phyloP scores from a whole-genome alignment of 352 stramenopile genomes.

The Pythium inflatum region DNA sequence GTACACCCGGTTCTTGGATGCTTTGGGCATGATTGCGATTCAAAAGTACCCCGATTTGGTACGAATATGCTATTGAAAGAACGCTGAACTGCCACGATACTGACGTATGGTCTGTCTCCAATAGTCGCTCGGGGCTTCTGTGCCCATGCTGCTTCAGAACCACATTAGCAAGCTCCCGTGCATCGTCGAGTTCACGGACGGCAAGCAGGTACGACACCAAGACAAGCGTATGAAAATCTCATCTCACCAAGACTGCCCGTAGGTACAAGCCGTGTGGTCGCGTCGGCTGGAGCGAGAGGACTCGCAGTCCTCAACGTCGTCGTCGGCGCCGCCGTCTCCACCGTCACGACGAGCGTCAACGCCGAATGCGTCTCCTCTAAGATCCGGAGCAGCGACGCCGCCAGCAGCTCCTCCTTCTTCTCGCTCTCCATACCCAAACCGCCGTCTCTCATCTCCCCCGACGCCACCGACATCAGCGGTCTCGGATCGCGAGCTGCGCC shows the following conservation, averaged over 20 bases:
- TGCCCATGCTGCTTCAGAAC: conserved; percentile 66
- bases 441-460: conserved; percentile 10
- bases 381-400: neutral
- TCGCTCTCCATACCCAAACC: neutral
- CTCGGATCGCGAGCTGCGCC: neutral
- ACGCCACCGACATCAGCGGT: neutral
- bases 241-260: no score
- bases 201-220: conserved; percentile 41
- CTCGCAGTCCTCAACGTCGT: conserved; percentile 1
- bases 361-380: conserved; percentile 5
- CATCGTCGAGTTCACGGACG: conserved; percentile 66
- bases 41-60: conserved; percentile 84
- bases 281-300: conserved; percentile 57
- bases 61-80: neutral
- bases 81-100: no score
- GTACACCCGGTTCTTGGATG: conserved; percentile 84
- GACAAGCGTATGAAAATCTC: neutral
- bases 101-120: no score
- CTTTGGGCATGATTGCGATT: conserved; percentile 81
- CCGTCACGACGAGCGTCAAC: conserved; percentile 18
- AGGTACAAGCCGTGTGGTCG: conserved; percentile 72
- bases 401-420: conserved; percentile 5
- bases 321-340: conserved; percentile 13
- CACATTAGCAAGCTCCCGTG: conserved; percentile 70
- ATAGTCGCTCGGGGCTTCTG: conserved; percentile 63